A percentile compares a stretch with the other conserved stretches of the same genome.
Conservation (phyloP, 495 filamentous ascomycete species). For the Aspergillus baeticus region DNA sequence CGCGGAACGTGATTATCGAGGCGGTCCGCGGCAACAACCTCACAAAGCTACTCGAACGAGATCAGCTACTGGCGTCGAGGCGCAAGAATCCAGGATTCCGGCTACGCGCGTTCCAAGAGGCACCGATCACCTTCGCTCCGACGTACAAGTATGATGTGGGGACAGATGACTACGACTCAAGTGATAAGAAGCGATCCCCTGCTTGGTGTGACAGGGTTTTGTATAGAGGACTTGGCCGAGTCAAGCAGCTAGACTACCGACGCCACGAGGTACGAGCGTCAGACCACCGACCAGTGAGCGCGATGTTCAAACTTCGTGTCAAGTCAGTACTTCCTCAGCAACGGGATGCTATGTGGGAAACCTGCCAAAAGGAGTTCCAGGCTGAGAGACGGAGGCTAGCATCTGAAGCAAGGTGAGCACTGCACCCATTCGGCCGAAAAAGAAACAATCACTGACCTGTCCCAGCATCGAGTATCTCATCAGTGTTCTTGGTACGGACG, state of each 20-base stretch:
- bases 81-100: constrained; percentile 87
- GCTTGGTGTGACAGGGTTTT: constrained; percentile 96
- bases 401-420: constrained; percentile 59
- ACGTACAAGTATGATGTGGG: constrained; percentile 99
- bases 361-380: constrained; percentile 70
- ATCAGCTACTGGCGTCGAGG: constrained; percentile 84
- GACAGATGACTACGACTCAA: constrained; percentile 88
- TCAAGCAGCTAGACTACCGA: constrained; percentile 83
- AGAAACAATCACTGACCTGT: neutral
- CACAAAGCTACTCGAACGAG: constrained; percentile 86
- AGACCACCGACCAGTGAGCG: constrained; percentile 92
- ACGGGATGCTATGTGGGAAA: constrained; percentile 64
- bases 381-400: constrained; percentile 61
- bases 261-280: constrained; percentile 86
- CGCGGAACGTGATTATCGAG: constrained; percentile 83
- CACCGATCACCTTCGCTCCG: constrained; percentile 84
- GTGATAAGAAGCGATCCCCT: constrained; percentile 91
- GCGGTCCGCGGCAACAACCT: constrained; percentile 78
- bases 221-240: constrained; percentile 76
- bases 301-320: constrained; percentile 72
- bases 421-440: neutral
- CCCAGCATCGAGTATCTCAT: constrained; percentile 52
- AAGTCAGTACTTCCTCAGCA: constrained; percentile 72
- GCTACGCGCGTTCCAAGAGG: constrained; percentile 81
- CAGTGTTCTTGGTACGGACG: constrained; percentile 48